Percentiles rank a stretch among this genome's conserved stretches.
Evolutionary conservation across 352 stramenopile species (phyloP).

Genomic region (Pythium rhizo-oryzae): DNA sequence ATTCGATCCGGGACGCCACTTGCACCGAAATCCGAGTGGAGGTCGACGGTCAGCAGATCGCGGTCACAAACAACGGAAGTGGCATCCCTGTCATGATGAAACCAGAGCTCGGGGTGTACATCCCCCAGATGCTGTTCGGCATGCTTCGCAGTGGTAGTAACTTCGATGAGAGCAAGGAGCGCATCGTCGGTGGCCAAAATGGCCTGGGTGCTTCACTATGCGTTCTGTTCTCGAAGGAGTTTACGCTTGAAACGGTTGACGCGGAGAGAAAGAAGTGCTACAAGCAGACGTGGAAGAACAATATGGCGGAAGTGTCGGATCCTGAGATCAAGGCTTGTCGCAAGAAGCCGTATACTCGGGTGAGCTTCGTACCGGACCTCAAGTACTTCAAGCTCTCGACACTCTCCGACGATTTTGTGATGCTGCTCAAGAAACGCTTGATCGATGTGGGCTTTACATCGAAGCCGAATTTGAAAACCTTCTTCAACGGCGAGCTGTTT

Average conservation of each 20-base stretch:
- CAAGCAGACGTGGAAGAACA: not conserved
- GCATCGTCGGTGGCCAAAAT: not conserved
- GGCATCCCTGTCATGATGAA: not conserved
- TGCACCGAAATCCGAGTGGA: not conserved
- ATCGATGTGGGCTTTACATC: not conserved
- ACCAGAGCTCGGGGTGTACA: not conserved
- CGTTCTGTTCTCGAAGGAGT: conserved; percentile 1
- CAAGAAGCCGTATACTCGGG: not conserved
- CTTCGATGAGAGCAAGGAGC: not conserved
- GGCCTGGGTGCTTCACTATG: not conserved
- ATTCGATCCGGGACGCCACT: not conserved
- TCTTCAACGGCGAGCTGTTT: not conserved
- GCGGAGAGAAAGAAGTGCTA: not conserved
- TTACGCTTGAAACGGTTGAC: not conserved
- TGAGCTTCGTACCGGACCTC: not conserved
- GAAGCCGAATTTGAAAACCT: not conserved
- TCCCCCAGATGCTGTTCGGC: not conserved
- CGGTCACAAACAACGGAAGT: not conserved
- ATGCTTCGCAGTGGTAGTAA: conserved; percentile 1
- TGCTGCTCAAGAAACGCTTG: not conserved
- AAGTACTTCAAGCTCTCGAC: not conserved
- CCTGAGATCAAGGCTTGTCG: not conserved
- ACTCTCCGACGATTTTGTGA: not conserved
- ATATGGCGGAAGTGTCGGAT: not conserved
- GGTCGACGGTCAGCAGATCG: not conserved